Evolutionary conservation across 1,284 basidiomycete species (phyloP), one percentile per base, ranked within the genome.

Genomic region (Athelia psychrophila): DNA sequence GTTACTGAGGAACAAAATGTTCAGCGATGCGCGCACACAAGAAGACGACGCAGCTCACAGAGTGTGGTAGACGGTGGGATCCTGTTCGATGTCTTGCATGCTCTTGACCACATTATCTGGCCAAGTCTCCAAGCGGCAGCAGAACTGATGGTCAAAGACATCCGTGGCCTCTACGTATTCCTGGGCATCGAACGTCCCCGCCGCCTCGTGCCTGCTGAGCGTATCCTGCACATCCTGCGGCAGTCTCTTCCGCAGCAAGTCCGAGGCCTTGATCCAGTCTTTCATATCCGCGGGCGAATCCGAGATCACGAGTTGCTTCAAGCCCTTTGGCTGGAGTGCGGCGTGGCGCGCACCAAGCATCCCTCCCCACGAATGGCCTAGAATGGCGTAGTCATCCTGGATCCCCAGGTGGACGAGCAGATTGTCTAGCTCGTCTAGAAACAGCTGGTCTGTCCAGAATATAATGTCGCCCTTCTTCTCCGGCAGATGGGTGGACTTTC

Each of bases 281-380:
- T 56, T 47, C 63, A 74, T 73, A 2, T 66, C 69, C 18, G 78
- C 72, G 15, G 72, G 74, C 0, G 73, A 63, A 44, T 71, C 60
- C 2, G 69, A 56, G 19, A 80, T 52, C 19, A 81, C 56, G 20
- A 79, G 65, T 25, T 68, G 68, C 52, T 68, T 67, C 27, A 80
- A 55, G 2, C 77, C 78, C 9, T 53, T 56, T 0, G 76, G 77
- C 16, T 70, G 67, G 23, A 59, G 63, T 3, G 60, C 60, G 13
- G 72, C 75, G 48, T 73, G 71, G 6, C 60, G 59, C 1, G 71
- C 58, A 12, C 59, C 75, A 2, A 81, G 67, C 70, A 79, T 77
- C 2, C 75, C 77, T 18, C 77, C 78, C 78, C 79, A 80, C 9
- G 77, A 78, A 35, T 81, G 75, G 2, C 78, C 79, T 0, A 74